Evolutionary conservation across 306 rosid species (phyloP).

Genomic region (Quercus robur): DNA sequence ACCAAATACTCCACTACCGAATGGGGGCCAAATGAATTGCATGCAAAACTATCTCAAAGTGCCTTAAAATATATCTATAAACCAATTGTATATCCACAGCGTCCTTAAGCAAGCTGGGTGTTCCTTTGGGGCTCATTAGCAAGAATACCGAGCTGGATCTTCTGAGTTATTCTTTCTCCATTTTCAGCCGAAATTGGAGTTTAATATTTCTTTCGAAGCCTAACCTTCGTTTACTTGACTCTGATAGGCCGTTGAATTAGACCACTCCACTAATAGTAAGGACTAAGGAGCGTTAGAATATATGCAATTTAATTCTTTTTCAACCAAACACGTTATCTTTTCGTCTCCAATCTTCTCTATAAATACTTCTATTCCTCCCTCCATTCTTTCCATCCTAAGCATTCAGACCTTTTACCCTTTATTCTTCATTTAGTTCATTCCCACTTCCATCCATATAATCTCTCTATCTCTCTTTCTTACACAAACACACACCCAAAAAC

Average conservation of each 20-base stretch:
- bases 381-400: conserved; percentile 11
- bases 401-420: neutral
- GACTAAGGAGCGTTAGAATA: too few relatives aligned
- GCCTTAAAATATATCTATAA: too few relatives aligned
- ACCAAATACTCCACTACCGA: too few relatives aligned
- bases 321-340: neutral
- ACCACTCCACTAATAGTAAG: conserved; percentile 17
- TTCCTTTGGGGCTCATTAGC: too few relatives aligned
- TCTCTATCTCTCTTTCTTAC: too few relatives aligned
- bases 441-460: too few relatives aligned
- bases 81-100: too few relatives aligned
- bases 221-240: conserved; percentile 26
- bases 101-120: too few relatives aligned
- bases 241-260: conserved; percentile 16
- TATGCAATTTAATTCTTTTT: neutral
- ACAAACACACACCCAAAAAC: too few relatives aligned
- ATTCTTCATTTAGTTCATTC: neutral
- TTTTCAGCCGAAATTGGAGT: neutral
- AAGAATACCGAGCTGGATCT: too few relatives aligned
- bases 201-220: conserved; percentile 1
- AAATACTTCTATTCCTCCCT: neutral
- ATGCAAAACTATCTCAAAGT: too few relatives aligned
- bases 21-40: too few relatives aligned
- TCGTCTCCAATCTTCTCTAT: neutral
- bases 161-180: neutral